Evolutionary conservation across 305 asterid genomes (phyloP).

Genomic region (Fraxinus floribunda): DNA sequence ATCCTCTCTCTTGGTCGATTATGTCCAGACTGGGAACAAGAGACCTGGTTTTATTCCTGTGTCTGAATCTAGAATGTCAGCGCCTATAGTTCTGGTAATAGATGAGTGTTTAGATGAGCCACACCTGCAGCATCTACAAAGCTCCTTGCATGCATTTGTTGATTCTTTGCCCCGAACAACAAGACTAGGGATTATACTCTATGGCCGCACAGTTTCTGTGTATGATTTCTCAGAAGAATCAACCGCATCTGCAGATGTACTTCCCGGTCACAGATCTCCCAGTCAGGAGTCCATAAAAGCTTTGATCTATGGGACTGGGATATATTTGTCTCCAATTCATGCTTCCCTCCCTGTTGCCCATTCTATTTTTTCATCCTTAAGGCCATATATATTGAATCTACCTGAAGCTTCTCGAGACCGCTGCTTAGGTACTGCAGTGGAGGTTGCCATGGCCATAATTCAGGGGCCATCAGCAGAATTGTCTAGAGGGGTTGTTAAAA

Average conservation of each 20-base stretch:
- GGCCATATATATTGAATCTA: slow-evolving; percentile 58
- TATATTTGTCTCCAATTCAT: slow-evolving; percentile 76
- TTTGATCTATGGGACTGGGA: slow-evolving; percentile 82
- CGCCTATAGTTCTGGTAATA: slow-evolving; percentile 77
- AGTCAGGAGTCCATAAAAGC: slow-evolving; percentile 73
- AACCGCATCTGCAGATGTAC: slow-evolving; percentile 81
- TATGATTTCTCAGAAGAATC: slow-evolving; percentile 91
- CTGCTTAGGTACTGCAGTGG: slow-evolving; percentile 88
- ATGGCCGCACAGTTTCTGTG: slow-evolving; percentile 74
- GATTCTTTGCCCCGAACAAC: slow-evolving; percentile 78
- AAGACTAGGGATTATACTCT: slow-evolving; percentile 66
- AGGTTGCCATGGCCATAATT: slow-evolving; percentile 80
- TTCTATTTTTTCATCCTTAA: slow-evolving; percentile 72
- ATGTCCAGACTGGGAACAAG: slow-evolving; percentile 64
- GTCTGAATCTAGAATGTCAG: slow-evolving; percentile 72
- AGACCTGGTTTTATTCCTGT: slow-evolving; percentile 81
- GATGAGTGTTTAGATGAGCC: slow-evolving; percentile 92
- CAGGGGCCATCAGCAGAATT: slow-evolving; percentile 90
- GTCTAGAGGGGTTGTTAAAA: slow-evolving; percentile 75
- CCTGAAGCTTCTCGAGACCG: slow-evolving; percentile 91
- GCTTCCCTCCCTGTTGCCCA: slow-evolving; percentile 86
- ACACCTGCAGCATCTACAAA: slow-evolving; percentile 78
- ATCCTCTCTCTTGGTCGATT: slow-evolving; percentile 74
- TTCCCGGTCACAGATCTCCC: slow-evolving; percentile 72
- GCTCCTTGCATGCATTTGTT: slow-evolving; percentile 79